Base-by-base conservation (phyloP, 202 grass and related monocot species). In the Sporobolus alterniflorus region DNA sequence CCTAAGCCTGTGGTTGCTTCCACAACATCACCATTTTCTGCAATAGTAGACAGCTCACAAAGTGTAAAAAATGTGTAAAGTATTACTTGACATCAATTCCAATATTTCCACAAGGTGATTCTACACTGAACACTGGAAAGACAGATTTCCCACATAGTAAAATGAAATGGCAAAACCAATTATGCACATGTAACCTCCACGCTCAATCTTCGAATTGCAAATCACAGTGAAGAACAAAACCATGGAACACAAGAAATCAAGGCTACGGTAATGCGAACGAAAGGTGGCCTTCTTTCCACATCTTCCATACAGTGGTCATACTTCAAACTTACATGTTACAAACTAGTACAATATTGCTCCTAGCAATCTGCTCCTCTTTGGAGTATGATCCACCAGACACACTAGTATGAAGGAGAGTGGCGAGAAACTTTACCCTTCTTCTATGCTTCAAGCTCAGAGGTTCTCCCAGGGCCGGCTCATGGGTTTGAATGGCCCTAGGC, bases 381-480 rank as follows among this genome's bases (percentile, higher is more conserved):
- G 74, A 78, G 68, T 6, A 74, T 16, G 62, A 83, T 68, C 32
- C 61, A 76, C 74, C 51, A 26, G 31, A 73, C 12, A 73, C 12
- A 52, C 28, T 82, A 56, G 50, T 48, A 67, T 33, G 46, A 76
- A 82, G 50, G 41, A 68, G 68, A 56, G 49, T 76, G 82, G 29
- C 28, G 67, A 69, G 76, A 39, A 86, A 60, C 64, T 90, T 90
- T 81, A 84, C 75, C 62, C 55, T 85, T 81, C 50, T 13, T 39
- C 36, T 7, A 81, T 69, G 83, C 67, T 42, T 56, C 72, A 70
- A 31, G n/a, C 84, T 94, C 84, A 89, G n/a, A 99, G 60, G 79
- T 96, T 90, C 77, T 99, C 96, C 96, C n/a, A n/a, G n/a, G n/a
- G n/a, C n/a, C n/a, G n/a, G n/a, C n/a, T n/a, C n/a, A n/a, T n/a